Percentiles rank a stretch among this genome's conserved stretches.
These are phyloP conservation scores for Dissophora ornata DNA, from an alignment of 192 early-diverging fungal species.

Conservation along the genomic window DNA sequence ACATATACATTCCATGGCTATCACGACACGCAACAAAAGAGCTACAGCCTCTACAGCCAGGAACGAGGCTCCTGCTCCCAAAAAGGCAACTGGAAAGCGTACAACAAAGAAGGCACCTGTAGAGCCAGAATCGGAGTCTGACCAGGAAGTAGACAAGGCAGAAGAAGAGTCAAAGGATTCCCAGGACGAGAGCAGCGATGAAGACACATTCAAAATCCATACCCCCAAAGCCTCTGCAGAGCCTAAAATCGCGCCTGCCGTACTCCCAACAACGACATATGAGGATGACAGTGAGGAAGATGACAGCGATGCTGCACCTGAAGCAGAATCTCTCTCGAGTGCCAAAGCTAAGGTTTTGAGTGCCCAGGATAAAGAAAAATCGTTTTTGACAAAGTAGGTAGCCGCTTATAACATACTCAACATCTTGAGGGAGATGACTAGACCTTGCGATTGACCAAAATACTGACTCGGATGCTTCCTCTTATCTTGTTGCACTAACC, in stretches of 20 bases:
- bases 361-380: conserved; percentile 47
- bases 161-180: conserved; percentile 6
- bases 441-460: too few relatives aligned
- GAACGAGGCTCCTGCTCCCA: conserved; percentile 7
- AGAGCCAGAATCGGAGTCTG: conserved; percentile 18
- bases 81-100: conserved; percentile 17
- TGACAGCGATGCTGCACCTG: conserved; percentile 46
- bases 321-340: conserved; percentile 46
- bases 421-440: not conserved
- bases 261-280: conserved; percentile 24
- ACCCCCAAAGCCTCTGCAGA: conserved; percentile 31
- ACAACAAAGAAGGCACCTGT: conserved; percentile 15
- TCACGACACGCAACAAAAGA: conserved; percentile 34
- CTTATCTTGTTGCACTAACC: not conserved
- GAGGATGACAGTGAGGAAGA: conserved; percentile 47
- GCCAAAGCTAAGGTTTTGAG: conserved; percentile 44
- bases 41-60: conserved; percentile 8
- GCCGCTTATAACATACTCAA: too few relatives aligned
- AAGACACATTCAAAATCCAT: conserved; percentile 53
- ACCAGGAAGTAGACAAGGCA: not conserved
- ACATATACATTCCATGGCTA: conserved; percentile 22
- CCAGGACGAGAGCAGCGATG: conserved; percentile 14
- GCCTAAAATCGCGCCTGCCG: conserved; percentile 22
- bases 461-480: not conserved
- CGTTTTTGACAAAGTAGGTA: conserved; percentile 49